Conservation (phyloP, 345 rosid species). For the Boechera divaricarpa region DNA sequence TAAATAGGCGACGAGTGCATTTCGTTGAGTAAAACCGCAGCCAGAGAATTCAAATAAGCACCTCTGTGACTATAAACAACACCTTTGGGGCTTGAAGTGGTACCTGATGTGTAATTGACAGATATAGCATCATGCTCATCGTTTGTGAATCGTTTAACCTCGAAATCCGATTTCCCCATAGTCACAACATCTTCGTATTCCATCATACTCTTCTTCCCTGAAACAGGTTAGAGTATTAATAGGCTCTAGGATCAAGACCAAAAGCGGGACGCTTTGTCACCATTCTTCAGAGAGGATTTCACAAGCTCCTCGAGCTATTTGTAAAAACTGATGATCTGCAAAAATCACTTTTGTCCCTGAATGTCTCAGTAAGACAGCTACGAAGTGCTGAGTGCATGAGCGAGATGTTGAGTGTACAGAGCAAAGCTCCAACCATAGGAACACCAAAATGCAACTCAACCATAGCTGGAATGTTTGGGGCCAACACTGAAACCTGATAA, state of each 20-base stretch:
- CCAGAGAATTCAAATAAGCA: conserved; percentile 75
- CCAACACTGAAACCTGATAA: conserved; percentile 65
- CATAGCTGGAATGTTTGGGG: conserved; percentile 81
- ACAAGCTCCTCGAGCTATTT: conserved; percentile 62
- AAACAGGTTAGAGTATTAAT: conserved; percentile 21
- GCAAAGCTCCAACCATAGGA: conserved; percentile 83
- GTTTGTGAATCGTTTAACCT: conserved; percentile 50
- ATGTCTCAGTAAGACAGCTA: conserved; percentile 62
- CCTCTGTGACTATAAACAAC: conserved; percentile 92
- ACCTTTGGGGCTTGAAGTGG: conserved; percentile 89
- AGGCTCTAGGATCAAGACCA: conserved; percentile 59
- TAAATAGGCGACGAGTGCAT: conserved; percentile 62
- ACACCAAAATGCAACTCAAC: conserved; percentile 84
- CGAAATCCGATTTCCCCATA: conserved; percentile 53
- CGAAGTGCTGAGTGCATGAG: conserved; percentile 64
- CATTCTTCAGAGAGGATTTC: conserved; percentile 48
- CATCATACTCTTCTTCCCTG: conserved; percentile 4
- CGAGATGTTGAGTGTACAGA: conserved; percentile 80
- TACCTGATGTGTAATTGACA: conserved; percentile 90
- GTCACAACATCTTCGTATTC: conserved; percentile 64
- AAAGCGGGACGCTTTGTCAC: conserved; percentile 47
- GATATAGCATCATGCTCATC: conserved; percentile 83
- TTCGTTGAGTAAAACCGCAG: conserved; percentile 60
- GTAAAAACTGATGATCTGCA: conserved; percentile 65
- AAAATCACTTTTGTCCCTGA: conserved; percentile 67